phyloP scores from a whole-genome alignment of 441 rosid genomes.

The Erodium trifolium region DNA sequence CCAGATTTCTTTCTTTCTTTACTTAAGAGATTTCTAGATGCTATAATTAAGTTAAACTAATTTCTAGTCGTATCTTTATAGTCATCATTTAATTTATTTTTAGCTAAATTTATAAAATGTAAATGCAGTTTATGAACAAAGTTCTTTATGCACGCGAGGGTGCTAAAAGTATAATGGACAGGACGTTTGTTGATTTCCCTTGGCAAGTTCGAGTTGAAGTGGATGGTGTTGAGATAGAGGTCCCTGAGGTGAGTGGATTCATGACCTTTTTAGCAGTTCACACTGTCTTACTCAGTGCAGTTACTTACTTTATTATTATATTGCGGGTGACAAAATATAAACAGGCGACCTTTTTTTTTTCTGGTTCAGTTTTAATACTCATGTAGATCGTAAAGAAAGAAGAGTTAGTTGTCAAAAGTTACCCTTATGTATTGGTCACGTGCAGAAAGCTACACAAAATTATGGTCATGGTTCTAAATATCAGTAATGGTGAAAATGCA shows the following conservation, averaged over 20 bases:
- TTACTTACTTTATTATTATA: not conserved
- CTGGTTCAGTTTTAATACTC: not conserved
- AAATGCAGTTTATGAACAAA: constrained; percentile 91
- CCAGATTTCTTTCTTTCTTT: not conserved
- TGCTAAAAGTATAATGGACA: constrained; percentile 89
- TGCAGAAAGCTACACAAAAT: too few relatives aligned
- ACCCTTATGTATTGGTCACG: too few relatives aligned
- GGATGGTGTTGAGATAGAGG: constrained; percentile 84
- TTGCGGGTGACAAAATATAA: not conserved
- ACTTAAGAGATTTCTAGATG: not conserved
- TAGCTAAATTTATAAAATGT: constrained; percentile 22
- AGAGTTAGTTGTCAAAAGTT: too few relatives aligned
- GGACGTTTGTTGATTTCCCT: constrained; percentile 85
- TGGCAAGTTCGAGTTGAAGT: constrained; percentile 94
- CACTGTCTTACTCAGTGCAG: not conserved
- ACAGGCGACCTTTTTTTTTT: not conserved
- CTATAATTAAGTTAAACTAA: not conserved
- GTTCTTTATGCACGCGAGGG: constrained; percentile 98
- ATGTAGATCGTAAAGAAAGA: not conserved
- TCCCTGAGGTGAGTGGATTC: constrained; percentile 71
- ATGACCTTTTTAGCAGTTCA: constrained; percentile 1
- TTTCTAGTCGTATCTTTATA: not conserved
- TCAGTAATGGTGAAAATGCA: too few relatives aligned
- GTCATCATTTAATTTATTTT: not conserved
- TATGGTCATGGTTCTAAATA: too few relatives aligned